Conservation (phyloP, 768 basidiomycete species). For the Dioszegia hungarica region DNA sequence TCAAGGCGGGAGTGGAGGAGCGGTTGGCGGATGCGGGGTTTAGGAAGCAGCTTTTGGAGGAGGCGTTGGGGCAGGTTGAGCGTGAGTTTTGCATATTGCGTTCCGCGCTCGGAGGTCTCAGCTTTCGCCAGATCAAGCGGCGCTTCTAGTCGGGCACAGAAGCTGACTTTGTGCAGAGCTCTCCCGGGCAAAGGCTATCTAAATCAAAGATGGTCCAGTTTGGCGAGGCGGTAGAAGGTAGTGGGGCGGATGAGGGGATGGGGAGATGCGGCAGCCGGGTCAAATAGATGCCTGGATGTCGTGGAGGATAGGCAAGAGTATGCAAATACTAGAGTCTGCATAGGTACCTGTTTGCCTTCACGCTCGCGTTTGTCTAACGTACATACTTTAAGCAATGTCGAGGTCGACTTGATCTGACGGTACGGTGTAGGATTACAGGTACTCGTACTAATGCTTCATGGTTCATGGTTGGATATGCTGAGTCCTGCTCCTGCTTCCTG, state of each 20-base stretch:
- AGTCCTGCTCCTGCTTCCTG: too few relatives aligned
- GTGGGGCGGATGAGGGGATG: background rate
- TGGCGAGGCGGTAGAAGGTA: background rate
- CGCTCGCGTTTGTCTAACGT: too few relatives aligned
- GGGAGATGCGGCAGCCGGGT: background rate
- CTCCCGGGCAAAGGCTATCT: conserved; percentile 89
- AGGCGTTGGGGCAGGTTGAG: conserved; percentile 87
- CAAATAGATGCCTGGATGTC: background rate
- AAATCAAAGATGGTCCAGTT: conserved; percentile 37
- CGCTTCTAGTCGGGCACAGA: background rate
- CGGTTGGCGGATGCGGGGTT: conserved; percentile 68
- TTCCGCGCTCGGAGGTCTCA: too few relatives aligned
- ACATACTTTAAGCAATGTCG: too few relatives aligned
- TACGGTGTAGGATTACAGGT: too few relatives aligned
- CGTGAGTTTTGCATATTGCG: conserved; percentile 72
- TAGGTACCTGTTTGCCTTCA: too few relatives aligned
- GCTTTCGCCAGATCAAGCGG: too few relatives aligned
- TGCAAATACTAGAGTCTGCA: background rate
- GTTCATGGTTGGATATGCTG: too few relatives aligned
- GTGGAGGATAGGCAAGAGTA: background rate
- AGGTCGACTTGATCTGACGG: too few relatives aligned
- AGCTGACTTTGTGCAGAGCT: conserved; percentile 57
- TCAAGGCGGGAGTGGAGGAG: conserved; percentile 51
- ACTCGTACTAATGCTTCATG: too few relatives aligned
- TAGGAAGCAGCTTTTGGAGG: conserved; percentile 71